Base-by-base conservation (phyloP, 148 eudicot species). In the Camellia japonica region DNA sequence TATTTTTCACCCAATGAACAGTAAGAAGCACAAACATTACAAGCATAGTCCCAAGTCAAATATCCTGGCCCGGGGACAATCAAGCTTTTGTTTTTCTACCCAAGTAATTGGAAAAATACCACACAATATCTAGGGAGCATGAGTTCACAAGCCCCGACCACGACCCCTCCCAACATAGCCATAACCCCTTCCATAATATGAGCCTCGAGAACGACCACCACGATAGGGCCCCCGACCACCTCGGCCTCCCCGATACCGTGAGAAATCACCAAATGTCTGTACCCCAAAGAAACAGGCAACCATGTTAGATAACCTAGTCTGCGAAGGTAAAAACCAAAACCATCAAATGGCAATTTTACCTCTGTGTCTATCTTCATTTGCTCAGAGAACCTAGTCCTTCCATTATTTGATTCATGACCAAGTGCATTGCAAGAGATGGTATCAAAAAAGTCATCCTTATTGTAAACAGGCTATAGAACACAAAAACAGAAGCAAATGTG, bases 361-460 rank as follows among this genome's bases (percentile, higher is more conserved):
- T 95, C 98, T 9, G 94, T 82, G 78, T 95, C 98, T 77, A 91
- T 58, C 87, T 93, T 95, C 87, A 79, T 83, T 83, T 93, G 98
- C 83, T 95, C 97, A 14, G 97, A 93, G 74, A 90, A 95, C 86
- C 90, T 89, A 44, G 89, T 80, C 80, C 96, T 88, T 55, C 90
- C 97, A 74, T 83, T 85, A 71, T 83, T 94, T 1, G 91, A 84
- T 44, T 87, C 91, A 74, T 80, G 88, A 71, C 89, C 91, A 76
- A 80, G 75, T 38, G 93, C 80, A 82, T 91, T 86, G 90, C 84
- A 88, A 6, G 98, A 95, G 67, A 95, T 90, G 41, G 88, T 75
- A 82, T 95, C 98, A 49, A 95, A 95, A 82, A 95, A 95, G 87
- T 95, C 94, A 11, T 93, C 98, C 87, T 91, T 95, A 65, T 85